Base-by-base conservation (phyloP, 2,329 filamentous ascomycete species). In the Xylaria sp. region DNA sequence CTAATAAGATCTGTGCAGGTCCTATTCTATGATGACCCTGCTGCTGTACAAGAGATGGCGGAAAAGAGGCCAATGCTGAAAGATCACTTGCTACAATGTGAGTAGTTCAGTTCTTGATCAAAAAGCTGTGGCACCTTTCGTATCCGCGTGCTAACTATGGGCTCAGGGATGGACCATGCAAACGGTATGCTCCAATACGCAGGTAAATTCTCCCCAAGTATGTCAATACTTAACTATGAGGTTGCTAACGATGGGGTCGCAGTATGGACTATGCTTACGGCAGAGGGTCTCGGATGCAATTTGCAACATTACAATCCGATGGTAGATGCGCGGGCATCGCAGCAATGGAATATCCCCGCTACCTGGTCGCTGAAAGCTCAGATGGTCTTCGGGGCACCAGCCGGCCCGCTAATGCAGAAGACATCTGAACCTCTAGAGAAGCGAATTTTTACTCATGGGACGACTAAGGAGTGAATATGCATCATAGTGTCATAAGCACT, bases 141-240 rank as follows among this genome's bases (percentile, higher is more conserved):
- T 40, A 28, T 28, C 3, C 1, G 10, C 20, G 15, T 56, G 13
- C 40, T 63, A 2, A 63, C 26, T 2, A 40, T 26, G 15, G n/a
- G 6, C 13, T 13, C 15, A 63, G 60, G 60, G 60, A n/a, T 63
- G 40, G 60, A 63, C 2, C 60, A 63, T 17, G 51, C 60, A 36
- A 63, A 57, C 15, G 60, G 60, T 7, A 63, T 63, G 60, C 60
- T 63, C 7, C 60, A 63, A 48, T 63, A 63, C 46, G 60, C 60
- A 31, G 59, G 59, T 63, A 53, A n/a, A 42, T 15, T 36, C 23
- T 54, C 26, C 31, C n/a, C 58, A 6, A 40, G 11, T 1, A 10
- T 15, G 6, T 57, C 40, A 5, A 40, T n/a, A 10, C 20, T n/a
- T 40, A 42, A 26, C 1, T 40, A 2, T 42, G 6, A 26, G 7